Evolutionary conservation across 192 early-diverging fungal genomes (phyloP), one percentile per base, ranked within the genome.

Genomic region (Allomyces macrogynus): DNA sequence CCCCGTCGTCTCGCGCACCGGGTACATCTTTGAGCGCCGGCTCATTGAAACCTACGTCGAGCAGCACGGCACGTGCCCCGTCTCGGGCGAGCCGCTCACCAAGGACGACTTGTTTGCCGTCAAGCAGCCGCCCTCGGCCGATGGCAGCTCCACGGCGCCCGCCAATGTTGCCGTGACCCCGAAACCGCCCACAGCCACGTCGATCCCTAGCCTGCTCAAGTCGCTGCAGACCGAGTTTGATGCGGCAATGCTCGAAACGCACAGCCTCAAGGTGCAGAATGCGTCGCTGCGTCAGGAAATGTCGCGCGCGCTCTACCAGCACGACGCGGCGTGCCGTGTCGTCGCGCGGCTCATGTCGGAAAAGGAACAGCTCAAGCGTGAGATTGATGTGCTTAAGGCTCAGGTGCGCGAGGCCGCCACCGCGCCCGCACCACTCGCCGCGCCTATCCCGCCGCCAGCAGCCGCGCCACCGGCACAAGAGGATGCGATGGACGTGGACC

Each of bases 191-290:
- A 83, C 87, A 10, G 75, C 89, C 67, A 93, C 89, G 32, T 97
- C 93, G 23, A 83, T 99, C 43, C 95, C 95, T 11, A 83, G 90
- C 25, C 77, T 95, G 23, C 80, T 99, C 18, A 76, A 83, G 11
- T 78, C 85, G 2, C 83, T 99, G 43, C 95, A 99, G 70, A 91
- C 91, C 71, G 95, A 99, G 71, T 99, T 89, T 89, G 95, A 99
- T 68, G 78, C 89, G n/a, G 74, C 90, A 16, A 91, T 96, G 78
- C 78, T 99, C 24, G 95, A 99, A 77, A 89, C 93, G 3, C 90
- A 87, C 71, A 84, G 84, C 43, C 80, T 99, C 65, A 92, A 91
- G 72, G 86, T 89, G 74, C 89, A 97, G 73, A 88, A 94, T 73
- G 83, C 89, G 71, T 83, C 88, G 65, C 83, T 89, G 25, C 84